Evolutionary conservation across 1,284 basidiomycete species (phyloP).

Genomic region (Caloboletus firmus): DNA sequence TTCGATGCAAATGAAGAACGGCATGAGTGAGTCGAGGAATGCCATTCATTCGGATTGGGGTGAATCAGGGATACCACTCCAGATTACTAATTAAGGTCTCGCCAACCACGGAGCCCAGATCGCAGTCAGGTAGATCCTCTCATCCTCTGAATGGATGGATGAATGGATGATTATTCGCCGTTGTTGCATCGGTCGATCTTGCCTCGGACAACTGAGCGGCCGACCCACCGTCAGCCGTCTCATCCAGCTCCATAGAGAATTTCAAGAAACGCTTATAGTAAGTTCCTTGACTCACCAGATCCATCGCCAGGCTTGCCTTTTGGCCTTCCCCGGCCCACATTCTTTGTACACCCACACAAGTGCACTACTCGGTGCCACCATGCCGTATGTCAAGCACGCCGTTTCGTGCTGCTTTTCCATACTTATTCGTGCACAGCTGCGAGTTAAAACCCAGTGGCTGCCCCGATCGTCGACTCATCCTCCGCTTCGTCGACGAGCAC

Average conservation of each 20-base stretch:
- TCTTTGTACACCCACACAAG: not conserved
- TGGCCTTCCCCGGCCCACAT: not conserved
- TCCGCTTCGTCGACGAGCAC: not conserved
- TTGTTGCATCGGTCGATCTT: not conserved
- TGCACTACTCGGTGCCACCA: not conserved
- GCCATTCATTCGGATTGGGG: not conserved
- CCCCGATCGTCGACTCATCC: not conserved
- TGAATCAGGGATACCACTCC: not conserved
- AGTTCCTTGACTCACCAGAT: not conserved
- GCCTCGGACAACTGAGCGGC: not conserved
- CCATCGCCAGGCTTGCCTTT: not conserved
- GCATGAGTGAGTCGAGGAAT: not conserved
- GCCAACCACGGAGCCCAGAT: not conserved
- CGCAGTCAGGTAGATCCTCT: not conserved
- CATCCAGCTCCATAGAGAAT: no score
- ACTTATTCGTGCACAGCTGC: not conserved
- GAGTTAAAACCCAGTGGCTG: not conserved
- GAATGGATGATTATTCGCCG: not conserved
- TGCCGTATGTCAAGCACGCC: not conserved
- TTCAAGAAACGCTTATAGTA: not conserved
- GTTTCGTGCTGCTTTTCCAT: not conserved
- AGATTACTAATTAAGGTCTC: not conserved
- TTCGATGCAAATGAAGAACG: not conserved
- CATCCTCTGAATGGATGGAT: not conserved
- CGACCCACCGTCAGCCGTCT: not conserved